Base-by-base conservation (phyloP, 1,139 yeast species). In the Kurtzmaniella quercitrusa region DNA sequence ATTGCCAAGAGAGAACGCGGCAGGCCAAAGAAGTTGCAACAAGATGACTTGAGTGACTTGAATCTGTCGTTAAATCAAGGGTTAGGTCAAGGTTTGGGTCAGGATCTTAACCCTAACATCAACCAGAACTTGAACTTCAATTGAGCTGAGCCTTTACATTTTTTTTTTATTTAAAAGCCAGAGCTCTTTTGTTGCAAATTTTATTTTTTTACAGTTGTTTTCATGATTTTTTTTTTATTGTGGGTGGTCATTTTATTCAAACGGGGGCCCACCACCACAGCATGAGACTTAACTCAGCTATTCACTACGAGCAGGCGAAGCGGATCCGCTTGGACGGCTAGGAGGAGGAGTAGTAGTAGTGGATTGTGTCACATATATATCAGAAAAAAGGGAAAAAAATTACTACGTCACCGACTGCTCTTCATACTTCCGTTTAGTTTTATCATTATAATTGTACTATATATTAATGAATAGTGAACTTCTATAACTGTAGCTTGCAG, bases 1-100 rank as follows among this genome's bases (percentile, higher is more conserved):
- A 48, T 48, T 5, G 43, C 48, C 10, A 53, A 55, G 43, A 50
- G 50, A 40, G 53, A 49, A 41, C 48, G 58, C 38, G 59, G 59
- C 6, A 46, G 59, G 33, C 59, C 60, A 15, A 53, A 47, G 40
- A 48, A 48, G 41, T 41, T 41, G 23, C 43, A 39, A n/a, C 45
- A 18, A 17, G 34, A 41, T 9, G 62, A 18, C 11, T 36, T 37
- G 16, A 39, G 34, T 14, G 37, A 40, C 17, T 33, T 43, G 40
- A 33, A 19, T 17, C 18, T 34, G n/a, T 25, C 37, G 12, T 41
- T 43, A 38, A 43, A 43, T 17, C 38, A 17, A 18, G 25, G 25
- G 5, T 34, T 34, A 14, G 19, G 19, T 11, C 38, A 18, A 19
- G 14, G 15, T 18, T 15, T 34, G 11, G 14, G 23, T 16, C 38